Evolutionary conservation across 768 basidiomycete genomes (phyloP).

Genomic region (Leucocoprinus leucothites): DNA sequence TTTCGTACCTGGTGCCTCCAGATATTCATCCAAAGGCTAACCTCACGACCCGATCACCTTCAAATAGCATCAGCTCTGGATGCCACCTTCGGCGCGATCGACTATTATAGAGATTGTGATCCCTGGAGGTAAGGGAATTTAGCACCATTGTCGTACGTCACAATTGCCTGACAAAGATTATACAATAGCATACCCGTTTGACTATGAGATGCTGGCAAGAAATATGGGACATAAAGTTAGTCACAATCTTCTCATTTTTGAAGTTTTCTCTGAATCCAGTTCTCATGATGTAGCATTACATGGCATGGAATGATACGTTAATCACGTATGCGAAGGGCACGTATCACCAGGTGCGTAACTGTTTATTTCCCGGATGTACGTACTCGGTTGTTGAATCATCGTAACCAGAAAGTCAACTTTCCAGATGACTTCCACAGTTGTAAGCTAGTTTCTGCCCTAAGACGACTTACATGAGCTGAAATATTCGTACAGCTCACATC

Average conservation of each 20-base stretch:
- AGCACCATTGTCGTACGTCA: not conserved
- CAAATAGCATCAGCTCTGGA: slow-evolving; percentile 56
- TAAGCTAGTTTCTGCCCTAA: not conserved
- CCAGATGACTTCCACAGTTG: slow-evolving; percentile 20
- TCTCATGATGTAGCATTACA: slow-evolving; percentile 42
- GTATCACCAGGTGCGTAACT: slow-evolving; percentile 24
- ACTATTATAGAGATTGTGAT: slow-evolving; percentile 72
- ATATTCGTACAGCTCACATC: slow-evolving; percentile 28
- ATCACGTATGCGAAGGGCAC: slow-evolving; percentile 31
- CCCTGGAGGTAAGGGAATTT: slow-evolving; percentile 40
- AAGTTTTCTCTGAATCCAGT: not conserved
- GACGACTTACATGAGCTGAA: not conserved
- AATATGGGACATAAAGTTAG: slow-evolving; percentile 38
- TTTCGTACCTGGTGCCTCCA: slow-evolving; percentile 4
- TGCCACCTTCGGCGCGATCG: slow-evolving; percentile 59
- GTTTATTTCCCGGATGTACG: not conserved
- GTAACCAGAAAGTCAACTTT: slow-evolving; percentile 63
- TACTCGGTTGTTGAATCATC: slow-evolving; percentile 14
- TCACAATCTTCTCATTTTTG: slow-evolving; percentile 6
- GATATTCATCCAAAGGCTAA: not conserved
- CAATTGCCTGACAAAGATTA: too few relatives aligned
- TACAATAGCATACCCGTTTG: slow-evolving; percentile 32
- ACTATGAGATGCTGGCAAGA: slow-evolving; percentile 39
- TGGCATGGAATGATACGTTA: slow-evolving; percentile 63
- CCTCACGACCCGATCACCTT: not conserved